Percentiles rank a stretch among this genome's conserved stretches.
phyloP scores from a whole-genome alignment of 257 asterid genomes.

The Gentiana straminea region DNA sequence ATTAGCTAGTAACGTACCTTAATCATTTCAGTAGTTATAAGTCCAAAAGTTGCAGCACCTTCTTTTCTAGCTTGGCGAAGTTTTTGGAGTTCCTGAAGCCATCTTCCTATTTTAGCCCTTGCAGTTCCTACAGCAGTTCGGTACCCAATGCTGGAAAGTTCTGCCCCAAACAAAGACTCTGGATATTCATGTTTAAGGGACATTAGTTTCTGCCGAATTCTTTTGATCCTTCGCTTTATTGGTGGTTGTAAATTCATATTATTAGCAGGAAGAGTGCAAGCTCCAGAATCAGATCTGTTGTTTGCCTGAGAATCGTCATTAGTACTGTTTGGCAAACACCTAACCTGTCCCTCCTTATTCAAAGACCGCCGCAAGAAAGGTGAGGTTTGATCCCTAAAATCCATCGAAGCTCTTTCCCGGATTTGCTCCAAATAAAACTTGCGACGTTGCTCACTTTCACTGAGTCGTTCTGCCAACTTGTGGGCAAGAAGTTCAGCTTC shows the following conservation, averaged over 20 bases:
- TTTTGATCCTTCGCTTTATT: constrained; percentile 70
- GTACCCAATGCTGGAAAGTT: constrained; percentile 74
- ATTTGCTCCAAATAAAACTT: constrained; percentile 93
- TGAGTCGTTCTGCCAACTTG: constrained; percentile 86
- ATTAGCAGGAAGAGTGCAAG: constrained; percentile 29
- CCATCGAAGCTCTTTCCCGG: constrained; percentile 97
- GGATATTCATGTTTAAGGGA: constrained; percentile 84
- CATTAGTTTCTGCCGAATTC: constrained; percentile 88
- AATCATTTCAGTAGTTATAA: constrained; percentile 80
- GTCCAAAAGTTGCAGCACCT: constrained; percentile 85
- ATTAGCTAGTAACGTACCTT: constrained; percentile 37
- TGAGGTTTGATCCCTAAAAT: constrained; percentile 96
- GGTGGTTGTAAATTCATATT: constrained; percentile 56
- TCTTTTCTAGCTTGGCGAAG: constrained; percentile 97
- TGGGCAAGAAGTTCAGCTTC: constrained; percentile 98
- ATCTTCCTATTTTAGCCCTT: constrained; percentile 70
- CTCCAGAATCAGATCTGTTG: constrained; percentile 30
- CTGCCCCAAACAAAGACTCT: constrained; percentile 67
- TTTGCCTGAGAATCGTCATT: constrained; percentile 52
- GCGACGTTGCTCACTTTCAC: constrained; percentile 93
- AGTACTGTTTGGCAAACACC: constrained; percentile 35
- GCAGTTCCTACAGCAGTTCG: constrained; percentile 86
- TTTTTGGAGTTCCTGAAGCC: constrained; percentile 96
- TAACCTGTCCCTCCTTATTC: constrained; percentile 65
- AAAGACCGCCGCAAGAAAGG: constrained; percentile 77